phyloP scores from a whole-genome alignment of 768 basidiomycete genomes.

The Coprinopsis sp. region DNA sequence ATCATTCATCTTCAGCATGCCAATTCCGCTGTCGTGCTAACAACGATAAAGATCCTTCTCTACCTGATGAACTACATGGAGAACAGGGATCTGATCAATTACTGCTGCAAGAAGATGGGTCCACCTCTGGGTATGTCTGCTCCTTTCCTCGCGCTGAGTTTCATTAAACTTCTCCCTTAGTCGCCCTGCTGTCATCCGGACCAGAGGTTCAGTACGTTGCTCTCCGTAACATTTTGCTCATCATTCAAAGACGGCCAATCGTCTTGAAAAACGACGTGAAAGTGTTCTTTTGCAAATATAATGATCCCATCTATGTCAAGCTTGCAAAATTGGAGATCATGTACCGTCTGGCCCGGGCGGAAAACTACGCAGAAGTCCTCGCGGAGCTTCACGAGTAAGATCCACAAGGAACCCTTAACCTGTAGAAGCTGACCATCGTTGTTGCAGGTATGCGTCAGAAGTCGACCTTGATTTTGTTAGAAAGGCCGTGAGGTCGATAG shows the following conservation, averaged over 20 bases:
- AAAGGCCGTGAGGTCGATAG: conserved; percentile 96
- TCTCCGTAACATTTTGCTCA: conserved; percentile 91
- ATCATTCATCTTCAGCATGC: conserved; percentile 92
- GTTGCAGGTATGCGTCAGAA: conserved; percentile 96
- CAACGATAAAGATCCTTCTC: conserved; percentile 92
- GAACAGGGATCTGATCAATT: conserved; percentile 76
- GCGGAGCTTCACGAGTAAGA: conserved; percentile 91
- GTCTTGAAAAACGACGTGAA: conserved; percentile 97
- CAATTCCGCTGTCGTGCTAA: conserved; percentile 98
- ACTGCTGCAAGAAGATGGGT: conserved; percentile 96
- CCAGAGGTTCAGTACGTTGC: conserved; percentile 99
- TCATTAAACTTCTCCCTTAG: conserved; percentile 35
- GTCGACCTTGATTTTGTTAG: conserved; percentile 98
- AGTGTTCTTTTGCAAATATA: conserved; percentile 99
- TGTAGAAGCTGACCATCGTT: neutral
- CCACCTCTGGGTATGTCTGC: conserved; percentile 79
- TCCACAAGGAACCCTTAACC: neutral
- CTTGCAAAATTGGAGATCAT: conserved; percentile 98
- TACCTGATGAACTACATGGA: conserved; percentile 99
- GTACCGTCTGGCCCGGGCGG: conserved; percentile 93
- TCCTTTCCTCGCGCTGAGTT: conserved; percentile 1
- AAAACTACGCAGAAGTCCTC: conserved; percentile 89
- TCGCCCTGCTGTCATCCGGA: conserved; percentile 92
- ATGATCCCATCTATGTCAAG: conserved; percentile 98
- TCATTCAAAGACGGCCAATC: conserved; percentile 89